Base-by-base conservation (phyloP, 78 protist species). In the Andalucia godoyi region DNA sequence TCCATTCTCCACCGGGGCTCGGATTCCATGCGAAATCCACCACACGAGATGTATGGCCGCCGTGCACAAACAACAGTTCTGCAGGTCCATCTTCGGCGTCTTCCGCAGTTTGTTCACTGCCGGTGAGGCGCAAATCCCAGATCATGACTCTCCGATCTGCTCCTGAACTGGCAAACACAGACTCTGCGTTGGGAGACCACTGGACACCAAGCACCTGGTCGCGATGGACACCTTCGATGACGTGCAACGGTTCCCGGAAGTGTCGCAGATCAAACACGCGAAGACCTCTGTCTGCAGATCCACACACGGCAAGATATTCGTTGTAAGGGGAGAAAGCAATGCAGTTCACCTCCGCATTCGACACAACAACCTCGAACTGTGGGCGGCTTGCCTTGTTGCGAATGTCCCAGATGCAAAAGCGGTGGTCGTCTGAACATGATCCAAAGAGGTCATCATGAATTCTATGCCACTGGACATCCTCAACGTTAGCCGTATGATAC, bases 71-170 rank as follows among this genome's bases (percentile, higher is more conserved):
- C 64, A 90, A 29, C 0, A 90, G 79, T 74, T 90, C 97, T 0
- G 97, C 94, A 1, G 97, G 95, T 29, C 95, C 97, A 46, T 92
- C 97, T 37, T 81, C 77, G 32, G 94, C 87, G 37, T 91, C 96
- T 61, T 91, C 95, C 21, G 72, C 65, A 10, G 82, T 54, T 49
- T 93, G 98, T 54, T 88, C 88, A 10, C 59, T 77, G 25, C 97
- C 98, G 25, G 91, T 88, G 46, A 66, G 43, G 39, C 81, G 30
- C 34, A 91, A 54, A 70, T 93, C 98, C 96, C 96, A 93, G 38
- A 92, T 71, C 39, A 64, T 68, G 37, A 87, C 60, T 1, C 97
- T 52, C 17, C 96, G 75, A 72, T 93, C 97, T 2, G 79, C 25
- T 17, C 84, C 75, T 15, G 84, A 40, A 1, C 85, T 61, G 3